Conservation (phyloP, 2,329 filamentous ascomycete genomes). For the Helotiales sp. region DNA sequence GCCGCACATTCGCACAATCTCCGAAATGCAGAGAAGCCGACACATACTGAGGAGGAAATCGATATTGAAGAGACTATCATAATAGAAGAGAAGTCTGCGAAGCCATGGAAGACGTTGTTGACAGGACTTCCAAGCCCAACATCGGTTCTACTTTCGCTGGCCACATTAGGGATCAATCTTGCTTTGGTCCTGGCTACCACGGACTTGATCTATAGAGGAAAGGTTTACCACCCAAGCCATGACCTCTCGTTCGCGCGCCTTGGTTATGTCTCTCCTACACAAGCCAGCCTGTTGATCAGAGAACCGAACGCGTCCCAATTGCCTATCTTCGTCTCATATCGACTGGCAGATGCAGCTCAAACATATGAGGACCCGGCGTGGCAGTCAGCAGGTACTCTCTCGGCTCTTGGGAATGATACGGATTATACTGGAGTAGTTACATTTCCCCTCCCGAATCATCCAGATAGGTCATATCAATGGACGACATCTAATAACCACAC, state of each 20-base stretch:
- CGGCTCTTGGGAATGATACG: slow-evolving; percentile 69
- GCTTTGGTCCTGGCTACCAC: slow-evolving; percentile 66
- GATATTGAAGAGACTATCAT: slow-evolving; percentile 64
- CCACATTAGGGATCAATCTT: slow-evolving; percentile 73
- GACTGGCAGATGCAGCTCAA: slow-evolving; percentile 51
- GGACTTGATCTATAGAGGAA: slow-evolving; percentile 77
- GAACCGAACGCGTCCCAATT: slow-evolving; percentile 77
- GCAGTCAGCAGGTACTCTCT: slow-evolving; percentile 65
- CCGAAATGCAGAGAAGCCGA: slow-evolving; percentile 31
- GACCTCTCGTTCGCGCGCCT: slow-evolving; percentile 84
- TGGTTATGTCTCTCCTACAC: slow-evolving; percentile 79
- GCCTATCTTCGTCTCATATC: slow-evolving; percentile 71
- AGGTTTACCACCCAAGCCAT: slow-evolving; percentile 66
- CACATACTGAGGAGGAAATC: slow-evolving; percentile 50
- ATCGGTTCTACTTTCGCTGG: slow-evolving; percentile 63
- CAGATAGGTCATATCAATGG: slow-evolving; percentile 80
- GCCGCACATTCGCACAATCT: slow-evolving; percentile 30
- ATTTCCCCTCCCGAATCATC: slow-evolving; percentile 61
- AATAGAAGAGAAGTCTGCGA: slow-evolving; percentile 55
- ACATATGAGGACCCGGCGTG: slow-evolving; percentile 60
- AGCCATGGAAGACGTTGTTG: slow-evolving; percentile 65
- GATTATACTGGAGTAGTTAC: slow-evolving; percentile 78
- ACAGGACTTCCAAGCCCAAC: slow-evolving; percentile 73
- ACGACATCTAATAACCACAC: slow-evolving; percentile 82
- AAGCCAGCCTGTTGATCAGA: slow-evolving; percentile 79